phyloP scores from a whole-genome alignment of 1,139 yeast species.

The Taiozyma sp. region DNA sequence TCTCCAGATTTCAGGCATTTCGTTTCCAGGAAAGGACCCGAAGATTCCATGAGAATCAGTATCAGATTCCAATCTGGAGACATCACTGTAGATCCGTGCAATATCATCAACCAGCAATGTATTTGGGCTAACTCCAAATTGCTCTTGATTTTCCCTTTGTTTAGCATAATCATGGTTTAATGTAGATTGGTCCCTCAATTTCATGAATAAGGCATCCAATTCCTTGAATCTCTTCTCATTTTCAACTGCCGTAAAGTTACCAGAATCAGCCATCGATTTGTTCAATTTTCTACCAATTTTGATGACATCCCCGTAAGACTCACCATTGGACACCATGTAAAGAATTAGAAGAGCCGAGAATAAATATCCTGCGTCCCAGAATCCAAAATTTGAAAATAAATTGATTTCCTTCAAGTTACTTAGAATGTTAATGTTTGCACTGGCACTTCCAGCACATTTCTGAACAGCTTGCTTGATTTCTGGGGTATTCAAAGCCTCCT shows the following conservation, averaged over 20 bases:
- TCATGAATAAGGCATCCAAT: constrained; percentile 21
- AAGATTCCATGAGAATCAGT: neutral
- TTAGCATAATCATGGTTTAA: neutral
- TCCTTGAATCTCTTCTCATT: constrained; percentile 28
- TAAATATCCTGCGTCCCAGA: constrained; percentile 50
- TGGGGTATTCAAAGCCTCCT: constrained; percentile 21
- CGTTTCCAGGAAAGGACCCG: neutral
- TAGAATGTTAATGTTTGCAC: constrained; percentile 37
- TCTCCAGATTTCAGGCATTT: constrained; percentile 17
- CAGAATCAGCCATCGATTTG: constrained; percentile 36
- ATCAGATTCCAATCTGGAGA: constrained; percentile 4
- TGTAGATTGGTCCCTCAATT: constrained; percentile 4
- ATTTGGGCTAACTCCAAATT: constrained; percentile 11
- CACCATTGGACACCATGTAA: constrained; percentile 31
- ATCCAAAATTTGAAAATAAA: constrained; percentile 41
- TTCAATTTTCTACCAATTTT: constrained; percentile 34
- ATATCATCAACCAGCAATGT: constrained; percentile 14
- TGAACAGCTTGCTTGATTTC: constrained; percentile 34
- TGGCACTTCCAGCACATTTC: constrained; percentile 38
- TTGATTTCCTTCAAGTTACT: constrained; percentile 33
- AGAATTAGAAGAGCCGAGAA: constrained; percentile 40
- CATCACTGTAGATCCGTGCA: constrained; percentile 15
- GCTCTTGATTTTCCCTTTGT: neutral
- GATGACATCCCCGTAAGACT: constrained; percentile 29
- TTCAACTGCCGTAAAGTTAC: constrained; percentile 41